Percentiles rank a stretch among this genome's conserved stretches.
Evolutionary conservation across 164 flowering plant species (phyloP).

Genomic region (Platanus orientalis): DNA sequence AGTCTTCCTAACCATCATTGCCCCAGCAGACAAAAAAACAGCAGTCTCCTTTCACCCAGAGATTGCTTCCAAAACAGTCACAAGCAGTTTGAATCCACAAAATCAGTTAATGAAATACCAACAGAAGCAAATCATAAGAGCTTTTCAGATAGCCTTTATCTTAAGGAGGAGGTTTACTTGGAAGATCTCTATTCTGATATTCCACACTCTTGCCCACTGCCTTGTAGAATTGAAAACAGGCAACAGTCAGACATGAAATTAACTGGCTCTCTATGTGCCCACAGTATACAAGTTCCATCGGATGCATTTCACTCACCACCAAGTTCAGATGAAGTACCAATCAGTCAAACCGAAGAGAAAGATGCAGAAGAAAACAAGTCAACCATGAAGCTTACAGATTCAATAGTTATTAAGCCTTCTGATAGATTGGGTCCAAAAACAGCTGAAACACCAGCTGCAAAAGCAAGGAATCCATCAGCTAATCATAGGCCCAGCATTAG

Average conservation of each 20-base stretch:
- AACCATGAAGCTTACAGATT: too few relatives aligned
- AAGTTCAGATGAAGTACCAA: slow-evolving; percentile 11
- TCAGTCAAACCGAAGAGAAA: slow-evolving; percentile 1
- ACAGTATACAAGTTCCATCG: slow-evolving; percentile 18
- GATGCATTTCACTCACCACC: slow-evolving; percentile 12
- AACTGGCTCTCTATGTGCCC: slow-evolving; percentile 1
- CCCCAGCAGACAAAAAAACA: slow-evolving; percentile 27
- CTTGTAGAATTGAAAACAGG: slow-evolving; percentile 24
- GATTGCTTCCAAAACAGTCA: slow-evolving; percentile 18
- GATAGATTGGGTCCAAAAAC: slow-evolving; percentile 19
- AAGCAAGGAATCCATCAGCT: slow-evolving; percentile 44
- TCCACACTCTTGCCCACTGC: slow-evolving; percentile 59
- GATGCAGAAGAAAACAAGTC: slow-evolving; percentile 9
- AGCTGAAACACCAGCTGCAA: too few relatives aligned
- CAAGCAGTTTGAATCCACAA: slow-evolving; percentile 22
- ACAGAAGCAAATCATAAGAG: slow-evolving; percentile 22
- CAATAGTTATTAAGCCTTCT: slow-evolving; percentile 9
- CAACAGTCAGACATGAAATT: slow-evolving; percentile 14
- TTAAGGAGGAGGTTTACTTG: slow-evolving; percentile 17
- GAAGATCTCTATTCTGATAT: slow-evolving; percentile 26
- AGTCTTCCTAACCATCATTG: slow-evolving; percentile 18
- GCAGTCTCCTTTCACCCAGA: slow-evolving; percentile 41
- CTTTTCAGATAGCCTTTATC: slow-evolving; percentile 32
- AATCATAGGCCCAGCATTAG: slow-evolving; percentile 39
- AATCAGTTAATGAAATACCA: slow-evolving; percentile 15